phyloP scores from a whole-genome alignment of 768 basidiomycete genomes.

The Tylopilus cervinicoccineus region DNA sequence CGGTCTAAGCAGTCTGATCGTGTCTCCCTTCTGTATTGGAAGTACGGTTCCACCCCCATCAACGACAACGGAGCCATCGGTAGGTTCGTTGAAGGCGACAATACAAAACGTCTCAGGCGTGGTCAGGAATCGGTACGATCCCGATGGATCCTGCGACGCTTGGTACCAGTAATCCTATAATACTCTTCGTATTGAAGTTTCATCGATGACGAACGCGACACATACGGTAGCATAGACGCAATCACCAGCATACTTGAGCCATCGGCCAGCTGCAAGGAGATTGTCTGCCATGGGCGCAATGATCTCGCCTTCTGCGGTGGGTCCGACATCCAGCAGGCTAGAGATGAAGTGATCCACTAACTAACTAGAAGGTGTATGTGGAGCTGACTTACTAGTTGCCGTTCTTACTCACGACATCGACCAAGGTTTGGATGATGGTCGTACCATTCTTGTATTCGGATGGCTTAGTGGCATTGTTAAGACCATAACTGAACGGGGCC shows the following conservation, averaged over 20 bases:
- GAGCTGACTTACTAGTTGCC: slow-evolving; percentile 50
- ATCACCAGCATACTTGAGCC: slow-evolving; percentile 47
- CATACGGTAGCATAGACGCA: slow-evolving; percentile 53
- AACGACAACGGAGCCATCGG: slow-evolving; percentile 32
- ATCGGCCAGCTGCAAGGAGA: slow-evolving; percentile 47
- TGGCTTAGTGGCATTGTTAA: slow-evolving; percentile 40
- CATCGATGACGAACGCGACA: neutral
- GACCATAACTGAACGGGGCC: slow-evolving; percentile 50
- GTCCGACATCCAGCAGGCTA: slow-evolving; percentile 51
- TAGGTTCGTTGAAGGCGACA: slow-evolving; percentile 39
- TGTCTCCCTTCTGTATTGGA: slow-evolving; percentile 43
- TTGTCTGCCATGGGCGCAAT: slow-evolving; percentile 45
- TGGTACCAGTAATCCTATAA: slow-evolving; percentile 47
- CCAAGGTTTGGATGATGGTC: slow-evolving; percentile 46
- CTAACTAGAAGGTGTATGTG: neutral
- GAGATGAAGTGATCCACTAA: neutral
- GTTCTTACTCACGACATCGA: slow-evolving; percentile 59
- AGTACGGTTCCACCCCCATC: slow-evolving; percentile 34
- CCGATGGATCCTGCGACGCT: slow-evolving; percentile 35
- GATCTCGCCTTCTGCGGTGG: slow-evolving; percentile 52
- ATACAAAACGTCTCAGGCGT: slow-evolving; percentile 51
- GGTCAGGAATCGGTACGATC: slow-evolving; percentile 43
- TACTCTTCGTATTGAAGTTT: too few relatives aligned
- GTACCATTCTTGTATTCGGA: slow-evolving; percentile 46
- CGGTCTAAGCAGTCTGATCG: slow-evolving; percentile 39